Evolutionary conservation across 2,329 filamentous ascomycete genomes (phyloP), one percentile per base, ranked within the genome.

Genomic region (Paraconiothyrium sp.): DNA sequence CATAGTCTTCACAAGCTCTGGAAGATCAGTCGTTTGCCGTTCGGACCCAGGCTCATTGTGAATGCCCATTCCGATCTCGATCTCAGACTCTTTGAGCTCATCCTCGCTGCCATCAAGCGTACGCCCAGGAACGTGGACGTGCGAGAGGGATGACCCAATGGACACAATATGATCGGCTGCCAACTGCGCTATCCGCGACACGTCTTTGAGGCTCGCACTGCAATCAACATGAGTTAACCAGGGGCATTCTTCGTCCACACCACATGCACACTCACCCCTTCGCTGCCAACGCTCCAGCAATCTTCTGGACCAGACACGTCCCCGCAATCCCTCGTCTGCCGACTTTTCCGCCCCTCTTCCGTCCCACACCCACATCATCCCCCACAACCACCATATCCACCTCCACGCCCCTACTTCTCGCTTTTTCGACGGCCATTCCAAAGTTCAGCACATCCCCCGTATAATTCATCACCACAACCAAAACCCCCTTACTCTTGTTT

Each of bases 391-490:
- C 89, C 90, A 97, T 97, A 76, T 97, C 92, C 0, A 92, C 91
- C 20, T 88, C 81, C 27, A 93, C 80, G 0, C 93, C 94, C 0
- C 88, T 87, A 1, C 93, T 93, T 61, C 91, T 90, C 16, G 93
- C 93, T 82, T 97, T 97, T 79, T 97, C 94, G 9, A 95, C 92
- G 0, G 90, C 94, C 86, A 97, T 90, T 58, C 93, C 94, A 75
- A 97, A 97, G 81, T 97, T 96, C 68, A 97, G 85, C 57, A 97
- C 77, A 63, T 84, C 83, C 2, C 83, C 83, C 35, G 93, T 97
- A 79, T 97, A 97, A 78, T 97, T 97, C 92, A 97, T 97, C 34
- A 97, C 92, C 6, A 94, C 90, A n/a, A 97, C 91, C 44, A 97
- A 78, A 1, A 97, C 91, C 27, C 94, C 94, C 64, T 88, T 86